Percentiles rank a stretch among this genome's conserved stretches.
phyloP scores from a whole-genome alignment of 1,284 basidiomycete species.

The Uromyces viciae-fabae region DNA sequence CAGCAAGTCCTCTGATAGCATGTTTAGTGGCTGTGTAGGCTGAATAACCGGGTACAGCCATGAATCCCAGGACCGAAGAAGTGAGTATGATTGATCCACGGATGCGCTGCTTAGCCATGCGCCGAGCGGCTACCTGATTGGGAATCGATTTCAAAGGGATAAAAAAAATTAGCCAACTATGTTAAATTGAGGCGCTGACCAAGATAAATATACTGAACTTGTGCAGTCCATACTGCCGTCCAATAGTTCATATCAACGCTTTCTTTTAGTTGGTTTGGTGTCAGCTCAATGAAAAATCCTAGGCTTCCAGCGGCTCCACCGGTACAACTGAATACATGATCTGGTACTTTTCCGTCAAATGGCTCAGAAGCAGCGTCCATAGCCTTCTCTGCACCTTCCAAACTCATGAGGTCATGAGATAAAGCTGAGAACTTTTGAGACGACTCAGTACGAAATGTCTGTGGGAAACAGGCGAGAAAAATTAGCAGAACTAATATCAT shows the following conservation, averaged over 20 bases:
- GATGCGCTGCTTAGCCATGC: constrained; percentile 64
- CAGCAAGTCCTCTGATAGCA: constrained; percentile 81
- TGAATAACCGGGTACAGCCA: constrained; percentile 77
- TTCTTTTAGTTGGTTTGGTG: constrained; percentile 62
- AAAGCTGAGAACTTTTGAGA: constrained; percentile 64
- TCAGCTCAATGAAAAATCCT: constrained; percentile 69
- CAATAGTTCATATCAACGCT: constrained; percentile 50
- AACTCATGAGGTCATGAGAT: constrained; percentile 63
- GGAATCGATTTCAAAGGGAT: too few species aligned
- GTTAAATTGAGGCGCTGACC: too few species aligned
- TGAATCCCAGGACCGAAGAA: constrained; percentile 74
- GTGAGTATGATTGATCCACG: constrained; percentile 71
- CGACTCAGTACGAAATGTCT: constrained; percentile 56
- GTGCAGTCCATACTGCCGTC: constrained; percentile 38
- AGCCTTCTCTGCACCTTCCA: constrained; percentile 61
- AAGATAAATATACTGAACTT: background rate
- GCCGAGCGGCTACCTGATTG: constrained; percentile 66
- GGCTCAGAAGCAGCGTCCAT: constrained; percentile 63
- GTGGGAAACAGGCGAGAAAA: background rate
- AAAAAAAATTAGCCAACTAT: too few species aligned
- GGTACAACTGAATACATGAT: constrained; percentile 73
- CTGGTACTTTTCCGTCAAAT: constrained; percentile 64
- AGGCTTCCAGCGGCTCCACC: constrained; percentile 62
- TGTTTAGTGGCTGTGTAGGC: constrained; percentile 84
- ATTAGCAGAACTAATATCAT: too few species aligned